Percentiles rank a stretch among this genome's conserved stretches.
phyloP scores from a whole-genome alignment of 2,329 filamentous ascomycete genomes.

The Trichoderma atroviride region DNA sequence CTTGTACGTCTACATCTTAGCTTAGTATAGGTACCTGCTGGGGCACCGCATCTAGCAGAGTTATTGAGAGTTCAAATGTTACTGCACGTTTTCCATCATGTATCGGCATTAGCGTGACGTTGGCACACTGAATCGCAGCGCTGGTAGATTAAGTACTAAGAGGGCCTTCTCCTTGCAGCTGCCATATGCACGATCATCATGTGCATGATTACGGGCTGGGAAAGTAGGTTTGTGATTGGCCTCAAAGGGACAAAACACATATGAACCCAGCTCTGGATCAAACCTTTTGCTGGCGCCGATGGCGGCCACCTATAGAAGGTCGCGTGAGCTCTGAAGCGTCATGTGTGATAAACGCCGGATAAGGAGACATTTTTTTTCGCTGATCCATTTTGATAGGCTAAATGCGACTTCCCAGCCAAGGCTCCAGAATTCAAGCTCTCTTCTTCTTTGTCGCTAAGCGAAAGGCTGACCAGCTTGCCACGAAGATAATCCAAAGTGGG shows the following conservation, averaged over 20 bases:
- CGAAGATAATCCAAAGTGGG: not conserved
- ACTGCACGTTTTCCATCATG: not conserved
- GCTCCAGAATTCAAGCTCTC: not conserved
- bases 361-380: not conserved
- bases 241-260: not conserved
- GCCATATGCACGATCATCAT: conserved; percentile 14
- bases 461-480: not conserved
- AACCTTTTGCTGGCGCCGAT: not conserved
- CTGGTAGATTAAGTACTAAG: not conserved
- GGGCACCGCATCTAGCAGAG: not conserved
- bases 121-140: not conserved
- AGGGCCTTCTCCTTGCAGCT: conserved; percentile 9
- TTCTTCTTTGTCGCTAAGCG: not conserved
- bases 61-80: too few species aligned
- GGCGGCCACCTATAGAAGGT: not conserved
- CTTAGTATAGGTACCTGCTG: not conserved
- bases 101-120: conserved; percentile 10
- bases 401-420: not conserved
- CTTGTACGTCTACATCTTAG: not conserved
- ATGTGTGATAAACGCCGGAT: conserved; percentile 2
- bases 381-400: conserved; percentile 1
- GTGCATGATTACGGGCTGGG: not conserved
- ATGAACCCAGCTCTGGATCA: not conserved
- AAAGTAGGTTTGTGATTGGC: not conserved
- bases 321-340: conserved; percentile 15